phyloP scores from a whole-genome alignment of 371 early-diverging fungal genomes.

The Saksenaea oblongispora region DNA sequence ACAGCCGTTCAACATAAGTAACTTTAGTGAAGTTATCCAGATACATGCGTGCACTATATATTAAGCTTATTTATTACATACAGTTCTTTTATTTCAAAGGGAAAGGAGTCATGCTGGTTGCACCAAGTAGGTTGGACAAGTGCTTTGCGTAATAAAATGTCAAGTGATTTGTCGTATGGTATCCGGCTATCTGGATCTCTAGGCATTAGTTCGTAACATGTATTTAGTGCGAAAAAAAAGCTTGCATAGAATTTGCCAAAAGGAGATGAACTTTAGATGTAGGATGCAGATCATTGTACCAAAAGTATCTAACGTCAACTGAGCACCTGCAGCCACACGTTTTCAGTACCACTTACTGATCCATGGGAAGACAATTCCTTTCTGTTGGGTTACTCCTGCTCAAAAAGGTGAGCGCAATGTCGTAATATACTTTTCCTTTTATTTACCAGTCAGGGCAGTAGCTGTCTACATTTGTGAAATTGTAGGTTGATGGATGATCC shows the following conservation, averaged over 20 bases:
- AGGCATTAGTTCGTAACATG: not conserved
- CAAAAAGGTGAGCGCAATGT: not conserved
- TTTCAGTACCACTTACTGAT: constrained; percentile 18
- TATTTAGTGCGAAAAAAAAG: not conserved
- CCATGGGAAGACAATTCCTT: constrained; percentile 15
- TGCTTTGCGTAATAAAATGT: too few relatives aligned
- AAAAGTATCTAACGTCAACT: constrained; percentile 31
- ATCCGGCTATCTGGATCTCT: not conserved
- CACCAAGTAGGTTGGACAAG: too few relatives aligned
- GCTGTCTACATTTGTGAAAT: constrained; percentile 14
- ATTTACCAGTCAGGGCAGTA: constrained; percentile 35
- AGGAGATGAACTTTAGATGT: constrained; percentile 33
- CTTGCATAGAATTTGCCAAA: constrained; percentile 26
- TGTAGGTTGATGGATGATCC: constrained; percentile 21
- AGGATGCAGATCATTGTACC: constrained; percentile 44
- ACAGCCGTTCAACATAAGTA: too few relatives aligned
- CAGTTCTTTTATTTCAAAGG: too few relatives aligned
- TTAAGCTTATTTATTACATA: too few relatives aligned
- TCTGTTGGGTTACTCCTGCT: constrained; percentile 23
- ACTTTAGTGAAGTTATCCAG: too few relatives aligned
- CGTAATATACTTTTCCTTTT: not conserved
- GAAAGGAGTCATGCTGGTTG: too few relatives aligned
- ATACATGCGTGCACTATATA: too few relatives aligned
- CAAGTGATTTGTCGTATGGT: too few relatives aligned
- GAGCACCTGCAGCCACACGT: not conserved